A percentile compares a stretch with the other conserved stretches of the same genome.
phyloP scores from a whole-genome alignment of 805 yeast genomes.

The Lachancea kluyveri region DNA sequence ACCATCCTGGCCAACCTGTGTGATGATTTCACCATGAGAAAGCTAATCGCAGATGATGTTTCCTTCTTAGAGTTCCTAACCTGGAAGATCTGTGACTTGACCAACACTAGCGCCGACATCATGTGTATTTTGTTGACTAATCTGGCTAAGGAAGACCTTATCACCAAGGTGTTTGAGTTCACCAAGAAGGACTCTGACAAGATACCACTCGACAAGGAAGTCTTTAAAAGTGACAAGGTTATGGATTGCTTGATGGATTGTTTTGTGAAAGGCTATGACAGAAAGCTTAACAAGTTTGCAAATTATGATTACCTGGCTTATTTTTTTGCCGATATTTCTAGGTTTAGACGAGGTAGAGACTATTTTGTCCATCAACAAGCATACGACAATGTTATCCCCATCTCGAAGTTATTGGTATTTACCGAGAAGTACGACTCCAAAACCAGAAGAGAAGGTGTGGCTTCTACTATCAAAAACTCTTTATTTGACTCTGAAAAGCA shows the following conservation, averaged over 20 bases:
- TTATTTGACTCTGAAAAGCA: slow-evolving; percentile 76
- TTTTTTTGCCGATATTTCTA: slow-evolving; percentile 84
- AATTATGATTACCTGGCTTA: slow-evolving; percentile 77
- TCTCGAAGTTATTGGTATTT: slow-evolving; percentile 75
- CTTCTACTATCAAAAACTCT: slow-evolving; percentile 85
- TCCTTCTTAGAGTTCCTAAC: slow-evolving; percentile 46
- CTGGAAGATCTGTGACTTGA: slow-evolving; percentile 44
- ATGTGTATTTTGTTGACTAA: slow-evolving; percentile 81
- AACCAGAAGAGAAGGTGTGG: slow-evolving; percentile 85
- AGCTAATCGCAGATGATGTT: slow-evolving; percentile 57
- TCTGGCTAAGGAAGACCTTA: slow-evolving; percentile 69
- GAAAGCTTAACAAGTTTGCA: slow-evolving; percentile 64
- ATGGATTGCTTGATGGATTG: slow-evolving; percentile 84
- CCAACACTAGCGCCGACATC: slow-evolving; percentile 68
- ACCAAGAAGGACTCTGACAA: slow-evolving; percentile 23
- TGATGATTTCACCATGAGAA: slow-evolving; percentile 60
- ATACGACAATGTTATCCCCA: slow-evolving; percentile 72
- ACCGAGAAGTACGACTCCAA: slow-evolving; percentile 74
- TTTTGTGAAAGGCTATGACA: slow-evolving; percentile 77
- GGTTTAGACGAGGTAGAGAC: slow-evolving; percentile 65
- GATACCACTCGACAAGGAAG: slow-evolving; percentile 34
- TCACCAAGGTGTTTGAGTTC: slow-evolving; percentile 45
- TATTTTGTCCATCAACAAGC: slow-evolving; percentile 68
- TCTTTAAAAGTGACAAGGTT: slow-evolving; percentile 52
- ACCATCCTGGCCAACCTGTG: slow-evolving; percentile 82